Percentiles rank a stretch among this genome's conserved stretches.
Evolutionary conservation across 495 filamentous ascomycete genomes (phyloP).

Genomic region (Xanthoparmelia taractica): DNA sequence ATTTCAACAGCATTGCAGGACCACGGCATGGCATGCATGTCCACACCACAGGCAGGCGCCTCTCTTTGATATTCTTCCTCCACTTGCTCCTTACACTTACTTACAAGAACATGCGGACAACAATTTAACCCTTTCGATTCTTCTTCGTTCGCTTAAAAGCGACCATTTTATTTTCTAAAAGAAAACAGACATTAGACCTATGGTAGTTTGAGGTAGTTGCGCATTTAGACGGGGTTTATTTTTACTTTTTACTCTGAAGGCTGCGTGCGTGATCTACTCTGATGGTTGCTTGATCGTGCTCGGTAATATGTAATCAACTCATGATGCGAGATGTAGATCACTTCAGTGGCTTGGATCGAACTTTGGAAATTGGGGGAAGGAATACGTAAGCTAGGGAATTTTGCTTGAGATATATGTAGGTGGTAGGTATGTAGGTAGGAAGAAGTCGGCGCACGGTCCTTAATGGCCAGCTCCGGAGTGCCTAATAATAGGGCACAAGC

Average conservation of each 20-base stretch:
- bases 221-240: too few species aligned
- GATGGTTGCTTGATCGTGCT: neutral
- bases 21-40: neutral
- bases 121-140: neutral
- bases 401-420: too few species aligned
- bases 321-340: neutral
- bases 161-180: neutral
- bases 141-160: neutral
- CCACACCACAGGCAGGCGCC: neutral
- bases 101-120: neutral
- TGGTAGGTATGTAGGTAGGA: too few species aligned
- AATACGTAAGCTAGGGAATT: too few species aligned
- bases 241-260: too few species aligned
- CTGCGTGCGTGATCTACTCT: neutral
- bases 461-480: neutral
- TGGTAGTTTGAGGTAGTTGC: neutral
- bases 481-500: neutral
- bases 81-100: neutral
- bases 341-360: neutral
- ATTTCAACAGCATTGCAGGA: neutral
- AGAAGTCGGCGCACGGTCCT: too few species aligned
- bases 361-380: too few species aligned
- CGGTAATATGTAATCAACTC: neutral
- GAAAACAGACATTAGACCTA: neutral
- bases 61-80: neutral